Conservation (phyloP, 176 grass and related monocot genomes). For the Aechmea fasciata region DNA sequence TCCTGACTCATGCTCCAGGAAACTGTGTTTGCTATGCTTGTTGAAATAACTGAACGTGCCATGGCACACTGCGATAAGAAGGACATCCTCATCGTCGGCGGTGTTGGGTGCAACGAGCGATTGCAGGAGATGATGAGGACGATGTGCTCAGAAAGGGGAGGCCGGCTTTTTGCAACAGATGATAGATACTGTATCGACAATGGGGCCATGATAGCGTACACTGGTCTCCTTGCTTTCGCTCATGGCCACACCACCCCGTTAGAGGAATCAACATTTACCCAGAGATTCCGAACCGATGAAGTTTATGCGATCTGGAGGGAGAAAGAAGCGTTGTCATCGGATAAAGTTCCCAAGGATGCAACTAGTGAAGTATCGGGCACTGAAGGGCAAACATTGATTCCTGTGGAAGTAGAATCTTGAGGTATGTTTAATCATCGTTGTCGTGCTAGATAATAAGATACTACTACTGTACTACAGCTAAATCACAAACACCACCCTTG, state of each 20-base stretch:
- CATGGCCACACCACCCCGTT: constrained; percentile 59
- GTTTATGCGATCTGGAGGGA: constrained; percentile 97
- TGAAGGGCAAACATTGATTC: constrained; percentile 15
- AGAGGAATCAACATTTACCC: constrained; percentile 80
- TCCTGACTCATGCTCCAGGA: constrained; percentile 40
- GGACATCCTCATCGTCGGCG: constrained; percentile 91
- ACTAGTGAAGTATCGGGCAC: constrained; percentile 30
- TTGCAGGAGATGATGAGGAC: constrained; percentile 90
- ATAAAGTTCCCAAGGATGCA: constrained; percentile 22
- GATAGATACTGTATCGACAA: constrained; percentile 94
- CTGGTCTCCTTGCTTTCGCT: constrained; percentile 70
- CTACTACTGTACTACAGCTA: too few relatives aligned
- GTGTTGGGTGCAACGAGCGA: constrained; percentile 80
- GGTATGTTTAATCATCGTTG: constrained; percentile 26
- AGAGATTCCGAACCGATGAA: constrained; percentile 87
- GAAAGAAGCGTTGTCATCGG: constrained; percentile 31
- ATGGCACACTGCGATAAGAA: constrained; percentile 91
- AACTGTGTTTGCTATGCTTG: constrained; percentile 93
- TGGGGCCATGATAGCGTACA: constrained; percentile 95
- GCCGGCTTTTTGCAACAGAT: constrained; percentile 73
- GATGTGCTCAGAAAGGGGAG: constrained; percentile 88
- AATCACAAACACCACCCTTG: too few relatives aligned
- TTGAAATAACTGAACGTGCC: constrained; percentile 94
- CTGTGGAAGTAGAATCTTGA: constrained; percentile 47
- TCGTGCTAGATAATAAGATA: too few relatives aligned